phyloP scores from a whole-genome alignment of 116 monocot species.

The Posidonia oceanica region DNA sequence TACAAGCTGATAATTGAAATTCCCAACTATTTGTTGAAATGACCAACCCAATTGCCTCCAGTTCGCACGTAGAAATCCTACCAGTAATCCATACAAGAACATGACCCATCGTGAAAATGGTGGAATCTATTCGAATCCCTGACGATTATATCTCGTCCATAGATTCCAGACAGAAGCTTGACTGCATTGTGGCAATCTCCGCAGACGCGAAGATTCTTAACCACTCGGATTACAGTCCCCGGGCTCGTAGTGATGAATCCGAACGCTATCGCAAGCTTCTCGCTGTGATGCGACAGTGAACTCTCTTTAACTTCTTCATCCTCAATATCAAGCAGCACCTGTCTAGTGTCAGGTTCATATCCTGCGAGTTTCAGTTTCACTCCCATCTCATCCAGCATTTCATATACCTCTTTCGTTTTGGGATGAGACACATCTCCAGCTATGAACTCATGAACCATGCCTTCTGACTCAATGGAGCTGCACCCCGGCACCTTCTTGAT shows the following conservation, averaged over 20 bases:
- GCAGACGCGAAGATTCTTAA: slow-evolving; percentile 27
- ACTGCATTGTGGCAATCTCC: slow-evolving; percentile 19
- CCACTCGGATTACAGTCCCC: slow-evolving; percentile 18
- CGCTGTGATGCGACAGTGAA: slow-evolving; percentile 25
- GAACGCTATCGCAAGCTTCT: slow-evolving; percentile 22
- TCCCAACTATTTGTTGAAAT: too few species aligned
- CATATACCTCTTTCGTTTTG: slow-evolving; percentile 14
- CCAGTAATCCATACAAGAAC: slow-evolving; percentile 35
- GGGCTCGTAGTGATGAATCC: slow-evolving; percentile 17
- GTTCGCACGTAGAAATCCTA: not conserved
- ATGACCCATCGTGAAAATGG: slow-evolving; percentile 16
- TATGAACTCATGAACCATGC: slow-evolving; percentile 31
- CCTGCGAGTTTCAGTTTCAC: slow-evolving; percentile 14
- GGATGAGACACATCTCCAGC: slow-evolving; percentile 24
- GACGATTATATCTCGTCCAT: slow-evolving; percentile 18
- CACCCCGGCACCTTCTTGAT: slow-evolving; percentile 41
- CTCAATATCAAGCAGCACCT: slow-evolving; percentile 26
- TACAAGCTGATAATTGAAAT: too few species aligned
- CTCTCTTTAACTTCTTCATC: slow-evolving; percentile 24
- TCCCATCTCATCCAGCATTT: slow-evolving; percentile 21
- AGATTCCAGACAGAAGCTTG: slow-evolving; percentile 19
- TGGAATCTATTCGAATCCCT: slow-evolving; percentile 17
- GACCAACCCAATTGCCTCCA: too few species aligned
- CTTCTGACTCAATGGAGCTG: slow-evolving; percentile 33
- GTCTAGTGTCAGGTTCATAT: slow-evolving; percentile 17